Conservation (phyloP, 1,284 basidiomycete genomes). For the Fomes fomentarius region DNA sequence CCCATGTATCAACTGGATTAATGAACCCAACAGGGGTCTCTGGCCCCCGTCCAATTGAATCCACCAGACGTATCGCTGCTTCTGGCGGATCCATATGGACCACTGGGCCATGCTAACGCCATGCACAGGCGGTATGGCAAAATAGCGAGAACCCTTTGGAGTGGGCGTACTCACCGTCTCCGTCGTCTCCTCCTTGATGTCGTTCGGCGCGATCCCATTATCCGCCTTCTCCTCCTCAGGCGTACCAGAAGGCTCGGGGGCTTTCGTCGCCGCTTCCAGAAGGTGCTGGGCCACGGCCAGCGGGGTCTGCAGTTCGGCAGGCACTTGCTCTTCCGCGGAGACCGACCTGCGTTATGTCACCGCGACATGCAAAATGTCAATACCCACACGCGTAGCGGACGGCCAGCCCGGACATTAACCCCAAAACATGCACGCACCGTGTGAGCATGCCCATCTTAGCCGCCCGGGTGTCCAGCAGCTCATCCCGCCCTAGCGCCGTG, state of each 20-base stretch:
- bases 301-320: conserved; percentile 63
- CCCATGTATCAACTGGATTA: neutral
- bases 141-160: neutral
- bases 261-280: conserved; percentile 42
- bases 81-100: neutral
- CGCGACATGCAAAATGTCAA: conserved; percentile 14
- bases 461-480: conserved; percentile 69
- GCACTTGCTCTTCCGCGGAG: conserved; percentile 57
- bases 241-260: conserved; percentile 29
- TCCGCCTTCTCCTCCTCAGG: conserved; percentile 37
- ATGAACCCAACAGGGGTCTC: neutral
- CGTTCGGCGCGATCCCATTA: conserved; percentile 30
- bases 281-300: conserved; percentile 65
- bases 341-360: conserved; percentile 31
- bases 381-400: conserved; percentile 1
- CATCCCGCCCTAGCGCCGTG: conserved; percentile 69
- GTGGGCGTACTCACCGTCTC: conserved; percentile 32
- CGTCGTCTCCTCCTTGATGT: conserved; percentile 28
- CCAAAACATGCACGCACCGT: conserved; percentile 47
- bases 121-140: neutral
- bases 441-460: conserved; percentile 64
- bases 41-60: neutral
- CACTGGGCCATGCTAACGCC: neutral
- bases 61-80: neutral
- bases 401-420: conserved; percentile 9